These are phyloP conservation scores for Cadophora luteo-olivacea DNA, from an alignment of 2,329 filamentous ascomycete species.

Conservation along the genomic window DNA sequence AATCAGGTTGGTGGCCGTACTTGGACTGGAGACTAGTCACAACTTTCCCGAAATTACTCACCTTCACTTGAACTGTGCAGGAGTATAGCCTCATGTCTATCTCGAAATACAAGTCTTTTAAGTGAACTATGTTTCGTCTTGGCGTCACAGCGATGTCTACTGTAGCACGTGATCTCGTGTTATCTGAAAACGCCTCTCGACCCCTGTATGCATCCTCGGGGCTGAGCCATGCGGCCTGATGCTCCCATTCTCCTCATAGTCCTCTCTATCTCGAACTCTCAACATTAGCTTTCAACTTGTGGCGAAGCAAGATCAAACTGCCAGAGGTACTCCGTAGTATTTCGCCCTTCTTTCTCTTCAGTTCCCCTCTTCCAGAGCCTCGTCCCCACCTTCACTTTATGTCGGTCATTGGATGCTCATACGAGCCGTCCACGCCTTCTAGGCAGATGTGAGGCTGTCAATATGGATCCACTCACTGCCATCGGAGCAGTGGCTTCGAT, in stretches of 20 bases:
- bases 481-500: conserved; percentile 34
- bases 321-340: neutral
- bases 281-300: neutral
- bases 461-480: conserved; percentile 33
- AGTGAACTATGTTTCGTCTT: neutral
- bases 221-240: conserved; percentile 9
- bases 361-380: neutral
- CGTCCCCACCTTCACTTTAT: neutral
- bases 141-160: neutral
- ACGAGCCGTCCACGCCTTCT: neutral
- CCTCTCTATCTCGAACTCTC: neutral
- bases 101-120: neutral
- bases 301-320: neutral
- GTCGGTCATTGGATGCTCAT: neutral
- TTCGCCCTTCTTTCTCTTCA: neutral
- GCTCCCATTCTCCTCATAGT: neutral
- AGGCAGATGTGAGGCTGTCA: neutral
- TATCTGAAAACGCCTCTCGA: neutral
- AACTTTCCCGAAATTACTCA: neutral
- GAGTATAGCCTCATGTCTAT: neutral
- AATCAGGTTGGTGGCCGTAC: neutral
- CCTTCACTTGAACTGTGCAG: neutral
- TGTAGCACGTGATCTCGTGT: neutral
- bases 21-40: neutral
- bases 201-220: neutral